Evolutionary conservation across 352 stramenopile genomes (phyloP), one percentile per base, ranked within the genome.

Genomic region (Phytopythium boreale): DNA sequence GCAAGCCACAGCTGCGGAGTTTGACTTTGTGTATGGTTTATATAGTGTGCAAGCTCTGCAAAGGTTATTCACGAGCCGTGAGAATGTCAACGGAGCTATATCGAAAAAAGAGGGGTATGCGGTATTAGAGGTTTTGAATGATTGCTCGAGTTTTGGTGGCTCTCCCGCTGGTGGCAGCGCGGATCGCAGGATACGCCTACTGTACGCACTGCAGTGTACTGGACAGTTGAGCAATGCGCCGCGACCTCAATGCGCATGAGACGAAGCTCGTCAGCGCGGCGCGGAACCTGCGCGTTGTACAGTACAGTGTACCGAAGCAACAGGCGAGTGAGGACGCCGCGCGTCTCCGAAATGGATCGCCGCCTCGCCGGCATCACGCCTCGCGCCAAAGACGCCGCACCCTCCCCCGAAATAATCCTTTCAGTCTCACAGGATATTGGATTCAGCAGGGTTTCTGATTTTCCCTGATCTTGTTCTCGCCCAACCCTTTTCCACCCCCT

Each of bases 41-140:
- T 39, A 6, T 43, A 27, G 51, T 27, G 27, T 6, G 51, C 29
- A 17, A 58, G 51, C 27, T 43, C 8, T 14, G 10, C 1, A 19
- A 19, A 1, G 1, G 9, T 8, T 43, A 43, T 58, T 58, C 31
- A 19, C 8, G 31, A 43, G 27, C 19, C 14, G 7, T 0, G 17
- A 24, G 29, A 58, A 39, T 6, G 20, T 5, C 19, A 43, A 26
- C 41, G 56, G 37, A 61, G 37, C 37, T 61, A 61, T 61, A 61
- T 61, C 39, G 19, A 36, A 6, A 5, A 39, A 4, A 9, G 11
- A 34, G 20, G 56, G 56, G 24, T 50, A 51, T 51, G 6, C 10
- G 14, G 6, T 15, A 19, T 20, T 3, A 44, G 20, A 61, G 56
- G 56, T 26, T 29, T 20, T 34, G 6, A 53, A 26, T 24, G 6